phyloP scores from a whole-genome alignment of 768 basidiomycete genomes.

The Punctularia strigosozonata region DNA sequence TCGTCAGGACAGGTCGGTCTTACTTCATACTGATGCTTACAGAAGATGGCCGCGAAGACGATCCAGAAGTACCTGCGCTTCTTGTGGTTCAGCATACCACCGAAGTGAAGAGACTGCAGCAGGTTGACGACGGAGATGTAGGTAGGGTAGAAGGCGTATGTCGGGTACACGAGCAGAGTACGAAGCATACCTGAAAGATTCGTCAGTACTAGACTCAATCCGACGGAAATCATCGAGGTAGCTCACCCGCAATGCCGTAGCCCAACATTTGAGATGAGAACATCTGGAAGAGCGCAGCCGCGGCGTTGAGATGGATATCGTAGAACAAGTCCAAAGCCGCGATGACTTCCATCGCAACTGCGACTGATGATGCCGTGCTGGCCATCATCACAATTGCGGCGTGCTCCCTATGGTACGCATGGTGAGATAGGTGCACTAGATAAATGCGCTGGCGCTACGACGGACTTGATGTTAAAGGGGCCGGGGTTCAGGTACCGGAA shows the following conservation, averaged over 20 bases:
- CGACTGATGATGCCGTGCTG: constrained; percentile 45
- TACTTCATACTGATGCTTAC: constrained; percentile 17
- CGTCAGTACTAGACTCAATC: constrained; percentile 14
- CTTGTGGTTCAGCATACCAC: constrained; percentile 36
- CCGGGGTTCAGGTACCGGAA: constrained; percentile 55
- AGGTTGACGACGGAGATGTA: constrained; percentile 41
- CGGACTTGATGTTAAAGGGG: constrained; percentile 45
- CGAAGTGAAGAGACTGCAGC: constrained; percentile 41
- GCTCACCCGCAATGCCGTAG: constrained; percentile 17
- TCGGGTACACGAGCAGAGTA: constrained; percentile 10
- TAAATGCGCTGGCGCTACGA: background rate
- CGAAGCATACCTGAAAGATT: constrained; percentile 21
- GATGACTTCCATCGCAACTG: constrained; percentile 46
- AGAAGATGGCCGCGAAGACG: constrained; percentile 34
- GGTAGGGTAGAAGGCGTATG: constrained; percentile 33
- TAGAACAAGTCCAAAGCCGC: constrained; percentile 51
- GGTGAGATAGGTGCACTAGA: constrained; percentile 4
- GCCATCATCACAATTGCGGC: constrained; percentile 52
- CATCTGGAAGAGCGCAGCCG: constrained; percentile 42
- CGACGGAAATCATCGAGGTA: constrained; percentile 11
- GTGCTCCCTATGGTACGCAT: constrained; percentile 39
- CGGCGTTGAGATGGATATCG: constrained; percentile 33
- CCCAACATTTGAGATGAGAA: constrained; percentile 35
- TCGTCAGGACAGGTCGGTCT: background rate
- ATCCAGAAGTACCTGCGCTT: constrained; percentile 45